Evolutionary conservation across 78 protist genomes (phyloP).

Genomic region (Mantamonas sphyraenae): DNA sequence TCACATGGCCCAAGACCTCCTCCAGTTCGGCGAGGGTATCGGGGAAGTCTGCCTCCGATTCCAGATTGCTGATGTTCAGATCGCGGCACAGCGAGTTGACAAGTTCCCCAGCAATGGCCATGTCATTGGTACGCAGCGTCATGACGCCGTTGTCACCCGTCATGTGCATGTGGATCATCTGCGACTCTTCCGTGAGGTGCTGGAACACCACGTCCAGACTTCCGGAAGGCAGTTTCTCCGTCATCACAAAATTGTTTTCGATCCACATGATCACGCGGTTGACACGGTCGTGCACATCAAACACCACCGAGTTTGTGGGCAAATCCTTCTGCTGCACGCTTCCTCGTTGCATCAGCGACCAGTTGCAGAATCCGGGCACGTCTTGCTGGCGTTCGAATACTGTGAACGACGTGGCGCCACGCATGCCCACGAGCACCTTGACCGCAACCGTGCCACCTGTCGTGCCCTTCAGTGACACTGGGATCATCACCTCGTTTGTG

Average conservation of each 20-base stretch:
- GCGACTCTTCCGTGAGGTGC: background rate
- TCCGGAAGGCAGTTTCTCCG: too few relatives aligned
- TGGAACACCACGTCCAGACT: too few relatives aligned
- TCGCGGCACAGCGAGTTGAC: conserved; percentile 13
- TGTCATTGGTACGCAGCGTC: background rate
- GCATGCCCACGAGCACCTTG: background rate
- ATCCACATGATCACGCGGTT: conserved; percentile 8
- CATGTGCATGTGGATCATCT: background rate
- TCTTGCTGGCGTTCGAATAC: background rate
- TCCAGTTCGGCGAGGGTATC: background rate
- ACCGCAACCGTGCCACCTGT: too few relatives aligned
- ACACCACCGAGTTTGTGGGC: background rate
- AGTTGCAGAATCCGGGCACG: background rate
- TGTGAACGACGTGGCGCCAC: background rate
- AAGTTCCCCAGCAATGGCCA: conserved; percentile 34
- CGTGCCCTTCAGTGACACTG: too few relatives aligned
- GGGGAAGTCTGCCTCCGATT: conserved; percentile 13
- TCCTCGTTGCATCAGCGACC: background rate
- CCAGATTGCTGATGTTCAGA: conserved; percentile 7
- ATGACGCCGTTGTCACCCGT: background rate
- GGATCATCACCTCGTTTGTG: too few relatives aligned
- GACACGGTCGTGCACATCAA: background rate
- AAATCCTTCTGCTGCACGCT: background rate
- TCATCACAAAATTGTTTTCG: background rate
- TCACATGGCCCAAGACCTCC: conserved; percentile 9